These are phyloP conservation scores for Carex parvula DNA, from an alignment of 176 grass and related monocot genomes.

Conservation along the genomic window DNA sequence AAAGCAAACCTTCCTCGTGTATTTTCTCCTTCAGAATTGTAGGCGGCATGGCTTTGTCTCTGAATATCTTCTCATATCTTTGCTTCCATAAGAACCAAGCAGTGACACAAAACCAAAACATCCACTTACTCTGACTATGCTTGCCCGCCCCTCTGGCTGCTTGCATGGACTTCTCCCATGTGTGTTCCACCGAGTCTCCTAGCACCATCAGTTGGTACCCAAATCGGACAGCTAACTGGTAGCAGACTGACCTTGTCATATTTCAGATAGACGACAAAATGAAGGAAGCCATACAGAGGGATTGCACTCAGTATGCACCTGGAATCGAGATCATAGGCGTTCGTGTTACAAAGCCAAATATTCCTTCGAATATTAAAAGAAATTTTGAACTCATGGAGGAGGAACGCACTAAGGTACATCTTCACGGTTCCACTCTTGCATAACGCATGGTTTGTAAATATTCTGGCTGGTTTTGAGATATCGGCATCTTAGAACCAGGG, in stretches of 20 bases:
- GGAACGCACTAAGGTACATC: slow-evolving; percentile 89
- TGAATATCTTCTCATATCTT: too few species aligned
- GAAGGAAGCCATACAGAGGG: slow-evolving; percentile 97
- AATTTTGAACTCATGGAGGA: slow-evolving; percentile 99
- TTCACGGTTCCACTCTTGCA: neutral
- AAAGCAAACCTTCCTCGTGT: too few species aligned
- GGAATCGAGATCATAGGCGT: slow-evolving; percentile 94
- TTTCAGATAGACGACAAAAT: slow-evolving; percentile 95
- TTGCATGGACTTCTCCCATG: too few species aligned
- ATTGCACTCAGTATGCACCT: slow-evolving; percentile 93
- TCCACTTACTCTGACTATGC: too few species aligned
- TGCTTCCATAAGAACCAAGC: too few species aligned
- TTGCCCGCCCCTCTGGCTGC: too few species aligned
- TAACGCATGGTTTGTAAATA: neutral
- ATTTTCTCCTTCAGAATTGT: too few species aligned
- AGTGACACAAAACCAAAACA: too few species aligned
- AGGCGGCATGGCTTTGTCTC: too few species aligned
- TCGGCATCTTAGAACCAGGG: neutral
- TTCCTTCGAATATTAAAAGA: slow-evolving; percentile 74
- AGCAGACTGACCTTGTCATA: neutral
- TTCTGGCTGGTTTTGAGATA: neutral
- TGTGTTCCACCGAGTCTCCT: too few species aligned
- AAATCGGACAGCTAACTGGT: too few species aligned
- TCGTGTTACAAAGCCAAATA: slow-evolving; percentile 96
- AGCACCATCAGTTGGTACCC: too few species aligned